These are phyloP conservation scores for Erysimum cheiri DNA, from an alignment of 441 rosid genomes.

Conservation along the genomic window DNA sequence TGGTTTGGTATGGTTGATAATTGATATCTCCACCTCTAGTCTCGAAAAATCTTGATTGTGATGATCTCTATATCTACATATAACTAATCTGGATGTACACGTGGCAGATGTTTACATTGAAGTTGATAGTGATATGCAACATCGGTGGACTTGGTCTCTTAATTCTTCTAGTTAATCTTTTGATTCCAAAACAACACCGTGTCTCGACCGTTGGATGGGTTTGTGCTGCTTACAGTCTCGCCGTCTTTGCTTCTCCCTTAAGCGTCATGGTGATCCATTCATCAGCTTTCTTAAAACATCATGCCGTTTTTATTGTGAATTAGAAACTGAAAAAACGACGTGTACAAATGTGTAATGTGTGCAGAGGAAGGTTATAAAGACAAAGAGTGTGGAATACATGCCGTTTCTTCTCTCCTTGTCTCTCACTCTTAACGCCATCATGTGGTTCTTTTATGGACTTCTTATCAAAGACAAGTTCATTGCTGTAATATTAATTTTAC, in stretches of 20 bases:
- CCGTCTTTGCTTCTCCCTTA: constrained; percentile 71
- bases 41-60: not conserved
- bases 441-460: constrained; percentile 80
- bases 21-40: not conserved
- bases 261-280: constrained; percentile 58
- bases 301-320: not conserved
- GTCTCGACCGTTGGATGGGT: constrained; percentile 61
- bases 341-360: constrained; percentile 17
- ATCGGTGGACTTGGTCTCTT: constrained; percentile 52
- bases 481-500: constrained; percentile 55
- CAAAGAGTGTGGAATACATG: constrained; percentile 77
- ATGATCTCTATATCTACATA: not conserved
- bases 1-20: not conserved
- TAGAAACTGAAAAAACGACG: constrained; percentile 1
- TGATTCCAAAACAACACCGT: constrained; percentile 43
- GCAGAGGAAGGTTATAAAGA: constrained; percentile 67
- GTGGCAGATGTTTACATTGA: constrained; percentile 53
- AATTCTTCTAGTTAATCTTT: constrained; percentile 44
- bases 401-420: constrained; percentile 64
- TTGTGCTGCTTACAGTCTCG: constrained; percentile 63
- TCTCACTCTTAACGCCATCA: constrained; percentile 62
- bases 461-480: constrained; percentile 60
- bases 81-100: constrained; percentile 4
- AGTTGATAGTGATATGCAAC: constrained; percentile 54
- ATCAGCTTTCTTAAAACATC: constrained; percentile 41